Conservation (phyloP, 495 filamentous ascomycete species). For the Aspergillus bridgeri region DNA sequence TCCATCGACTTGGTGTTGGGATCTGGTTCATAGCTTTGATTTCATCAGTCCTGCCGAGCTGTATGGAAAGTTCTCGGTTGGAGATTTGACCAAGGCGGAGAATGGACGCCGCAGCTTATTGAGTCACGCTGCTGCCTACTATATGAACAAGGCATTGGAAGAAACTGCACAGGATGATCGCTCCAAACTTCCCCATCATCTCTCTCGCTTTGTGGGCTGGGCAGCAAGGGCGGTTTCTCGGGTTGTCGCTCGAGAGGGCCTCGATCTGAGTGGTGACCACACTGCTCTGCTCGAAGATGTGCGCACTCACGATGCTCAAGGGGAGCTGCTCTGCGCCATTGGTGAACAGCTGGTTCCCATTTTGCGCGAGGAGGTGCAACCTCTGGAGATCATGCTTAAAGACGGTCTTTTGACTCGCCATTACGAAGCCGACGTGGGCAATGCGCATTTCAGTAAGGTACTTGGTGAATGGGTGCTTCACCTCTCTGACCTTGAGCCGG, state of each 20-base stretch:
- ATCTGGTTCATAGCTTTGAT: neutral
- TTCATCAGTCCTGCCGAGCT: neutral
- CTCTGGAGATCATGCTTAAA: slow-evolving; percentile 27
- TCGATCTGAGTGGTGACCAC: neutral
- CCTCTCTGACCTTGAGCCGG: neutral
- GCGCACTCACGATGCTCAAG: neutral
- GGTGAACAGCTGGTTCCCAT: slow-evolving; percentile 20
- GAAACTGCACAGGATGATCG: neutral
- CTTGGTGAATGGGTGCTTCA: neutral
- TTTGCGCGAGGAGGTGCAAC: slow-evolving; percentile 26
- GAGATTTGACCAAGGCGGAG: neutral
- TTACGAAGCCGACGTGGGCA: slow-evolving; percentile 5
- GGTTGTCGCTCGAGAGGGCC: neutral
- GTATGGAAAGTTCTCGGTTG: neutral
- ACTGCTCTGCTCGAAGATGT: neutral
- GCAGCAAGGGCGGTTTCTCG: neutral
- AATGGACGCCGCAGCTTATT: neutral
- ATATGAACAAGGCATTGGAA: neutral
- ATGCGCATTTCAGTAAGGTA: neutral
- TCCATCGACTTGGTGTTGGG: neutral
- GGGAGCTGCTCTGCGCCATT: neutral
- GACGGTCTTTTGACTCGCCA: slow-evolving; percentile 17
- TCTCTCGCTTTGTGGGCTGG: neutral
- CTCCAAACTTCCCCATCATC: neutral
- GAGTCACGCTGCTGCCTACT: neutral